Evolutionary conservation across 768 basidiomycete species (phyloP), one percentile per base, ranked within the genome.

Genomic region (Daedaleopsis sinensis): DNA sequence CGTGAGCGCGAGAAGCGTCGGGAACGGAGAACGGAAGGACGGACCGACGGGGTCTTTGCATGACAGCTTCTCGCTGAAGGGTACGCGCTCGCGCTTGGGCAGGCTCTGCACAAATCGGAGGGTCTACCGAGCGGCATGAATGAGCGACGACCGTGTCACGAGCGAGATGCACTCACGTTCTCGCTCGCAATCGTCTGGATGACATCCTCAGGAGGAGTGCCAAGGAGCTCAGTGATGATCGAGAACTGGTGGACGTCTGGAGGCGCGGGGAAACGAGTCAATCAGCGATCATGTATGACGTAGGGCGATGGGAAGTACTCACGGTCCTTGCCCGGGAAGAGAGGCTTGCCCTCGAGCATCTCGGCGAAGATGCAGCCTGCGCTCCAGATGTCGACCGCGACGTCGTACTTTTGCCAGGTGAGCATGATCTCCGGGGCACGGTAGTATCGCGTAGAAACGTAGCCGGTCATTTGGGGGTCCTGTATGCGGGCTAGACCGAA

Each of bases 361-460:
- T 99, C 97, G 6, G 97, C 97, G 71, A 99, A 98, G 74, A 99
- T 98, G 79, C 97, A 99, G 7, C 96, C 97, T 12, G 96, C 95
- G 71, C 93, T 96, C 97, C 97, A 98, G 73, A 98, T 96, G 74
- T 99, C 97, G 64, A 99, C 97, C 53, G 96, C 97, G 58, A 98
- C 96, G 75, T 98, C 96, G 78, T 99, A 99, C 80, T 98, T 98
- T 76, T 99, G 97, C 97, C 97, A 99, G 42, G 97, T 99, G 73
- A 99, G 84, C 97, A 99, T 99, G 79, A 99, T 99, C 77, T 99
- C 97, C 6, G 97, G 97, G 7, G 97, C 97, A 54, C 97, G 90
- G 74, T 99, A 99, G 79, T 99, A 99, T 67, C 97, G 84, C 54
- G 97, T 99, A 59, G 97, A 98, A 63, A 98, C 97, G 72, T 98